Conservation (phyloP, 164 flowering plant genomes). For the Taxillus chinensis region DNA sequence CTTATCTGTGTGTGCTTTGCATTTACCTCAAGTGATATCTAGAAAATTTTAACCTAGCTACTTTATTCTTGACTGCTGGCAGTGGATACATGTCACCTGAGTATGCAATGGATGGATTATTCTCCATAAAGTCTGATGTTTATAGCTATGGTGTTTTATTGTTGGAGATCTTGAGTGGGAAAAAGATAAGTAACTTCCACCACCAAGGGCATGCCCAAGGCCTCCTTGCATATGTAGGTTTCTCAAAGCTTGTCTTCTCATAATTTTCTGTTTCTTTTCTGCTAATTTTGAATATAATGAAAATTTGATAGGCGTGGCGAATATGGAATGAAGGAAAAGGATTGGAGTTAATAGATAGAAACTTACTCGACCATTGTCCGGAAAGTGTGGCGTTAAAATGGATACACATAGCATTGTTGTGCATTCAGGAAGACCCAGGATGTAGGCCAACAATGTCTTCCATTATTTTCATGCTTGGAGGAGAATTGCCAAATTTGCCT, state of each 20-base stretch:
- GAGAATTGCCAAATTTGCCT: neutral
- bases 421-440: conserved; percentile 22
- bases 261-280: too few relatives aligned
- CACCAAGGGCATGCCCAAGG: neutral
- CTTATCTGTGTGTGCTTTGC: too few relatives aligned
- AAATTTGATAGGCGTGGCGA: conserved; percentile 14
- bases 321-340: conserved; percentile 18
- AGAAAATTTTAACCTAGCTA: too few relatives aligned
- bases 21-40: too few relatives aligned
- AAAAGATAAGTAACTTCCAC: neutral
- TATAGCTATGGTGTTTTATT: conserved; percentile 1
- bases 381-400: conserved; percentile 17
- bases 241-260: too few relatives aligned
- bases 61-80: neutral
- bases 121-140: conserved; percentile 6
- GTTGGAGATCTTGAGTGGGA: conserved; percentile 3
- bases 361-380: conserved; percentile 5
- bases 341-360: conserved; percentile 14
- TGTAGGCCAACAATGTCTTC: conserved; percentile 18
- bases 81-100: neutral
- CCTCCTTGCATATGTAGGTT: conserved; percentile 4
- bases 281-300: too few relatives aligned
- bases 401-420: conserved; percentile 24
- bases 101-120: neutral
- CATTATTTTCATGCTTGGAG: conserved; percentile 25